Evolutionary conservation across 257 asterid species (phyloP), one percentile per base, ranked within the genome.

Genomic region (Plectranthus barbatus): DNA sequence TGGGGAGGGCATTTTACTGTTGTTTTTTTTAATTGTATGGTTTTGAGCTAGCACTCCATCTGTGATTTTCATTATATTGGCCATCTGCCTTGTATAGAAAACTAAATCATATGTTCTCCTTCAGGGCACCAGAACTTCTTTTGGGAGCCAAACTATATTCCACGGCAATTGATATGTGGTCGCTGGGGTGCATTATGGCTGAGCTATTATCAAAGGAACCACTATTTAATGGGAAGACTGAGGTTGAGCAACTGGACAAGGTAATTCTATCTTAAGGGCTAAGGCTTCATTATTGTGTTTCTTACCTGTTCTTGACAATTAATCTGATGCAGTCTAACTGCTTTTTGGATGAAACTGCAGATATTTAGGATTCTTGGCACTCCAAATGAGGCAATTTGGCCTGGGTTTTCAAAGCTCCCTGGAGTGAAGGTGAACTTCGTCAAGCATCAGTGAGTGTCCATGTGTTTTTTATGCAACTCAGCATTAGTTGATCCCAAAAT

Each of bases 161-260:
- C 17, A 88, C 94, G 3, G 98, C 98, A 42, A 86, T 91, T 37
- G 98, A 91, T 74, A 88, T 91, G 98, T 91, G 98, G 98, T 91
- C 98, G 1, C 64, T 88, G 60, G 98, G 98, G 31, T 91, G 98
- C 76, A 86, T 91, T 49, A 91, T 91, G 98, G 96, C 95, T 48
- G 99, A 86, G 68, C 74, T 92, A 15, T 81, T 92, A 65, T 83
- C 88, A 31, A 92, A 85, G 73, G 84, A 73, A 71, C 94, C 97
- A 2, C 49, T 92, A 58, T 92, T 92, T 72, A 92, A 81, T 62
- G 99, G 99, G 68, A 83, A 85, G 82, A 74, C 86, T 5, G 99
- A 92, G 74, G 24, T 82, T 65, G 95, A 89, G 56, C 99, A 92
- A 76, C 87, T 92, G 49, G 95, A 86, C 77, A 92, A 92, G 95